A percentile compares a stretch with the other conserved stretches of the same genome.
Evolutionary conservation across 371 early-diverging fungal species (phyloP).

Genomic region (Haplosporangium sp.): DNA sequence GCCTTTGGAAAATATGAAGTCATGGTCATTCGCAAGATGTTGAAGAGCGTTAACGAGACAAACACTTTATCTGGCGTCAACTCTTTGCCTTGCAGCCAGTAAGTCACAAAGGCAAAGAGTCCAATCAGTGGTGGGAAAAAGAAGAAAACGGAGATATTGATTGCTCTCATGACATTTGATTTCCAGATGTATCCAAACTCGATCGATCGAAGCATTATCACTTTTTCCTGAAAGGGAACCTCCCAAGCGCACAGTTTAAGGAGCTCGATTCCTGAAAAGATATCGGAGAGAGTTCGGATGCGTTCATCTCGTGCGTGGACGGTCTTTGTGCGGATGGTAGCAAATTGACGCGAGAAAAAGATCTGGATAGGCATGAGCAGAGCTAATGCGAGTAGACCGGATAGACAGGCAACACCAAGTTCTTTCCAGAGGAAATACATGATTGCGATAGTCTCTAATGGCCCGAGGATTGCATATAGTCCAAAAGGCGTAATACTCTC

Average conservation of each 20-base stretch:
- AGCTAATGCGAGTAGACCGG: conserved; percentile 70
- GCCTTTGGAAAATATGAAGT: conserved; percentile 68
- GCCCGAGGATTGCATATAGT: conserved; percentile 47
- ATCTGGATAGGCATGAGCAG: conserved; percentile 56
- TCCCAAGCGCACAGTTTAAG: conserved; percentile 68
- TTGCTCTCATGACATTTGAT: conserved; percentile 51
- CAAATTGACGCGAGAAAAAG: conserved; percentile 47
- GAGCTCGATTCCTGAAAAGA: conserved; percentile 60
- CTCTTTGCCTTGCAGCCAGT: conserved; percentile 41
- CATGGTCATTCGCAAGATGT: conserved; percentile 63
- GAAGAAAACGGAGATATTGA: conserved; percentile 56
- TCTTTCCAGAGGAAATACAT: conserved; percentile 70
- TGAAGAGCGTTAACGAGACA: conserved; percentile 57
- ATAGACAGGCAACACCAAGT: conserved; percentile 68
- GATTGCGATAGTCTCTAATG: conserved; percentile 55
- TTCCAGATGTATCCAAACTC: conserved; percentile 51
- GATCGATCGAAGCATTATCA: conserved; percentile 39
- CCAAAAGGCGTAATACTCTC: conserved; percentile 52
- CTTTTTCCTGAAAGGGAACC: conserved; percentile 58
- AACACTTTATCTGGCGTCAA: conserved; percentile 57
- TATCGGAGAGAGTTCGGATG: conserved; percentile 73
- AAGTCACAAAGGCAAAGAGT: conserved; percentile 51
- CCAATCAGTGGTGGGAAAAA: conserved; percentile 65
- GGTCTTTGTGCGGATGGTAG: conserved; percentile 61
- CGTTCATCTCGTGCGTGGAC: conserved; percentile 71